Conservation (phyloP, 2,329 filamentous ascomycete genomes). For the Trichophyton verrucosum region DNA sequence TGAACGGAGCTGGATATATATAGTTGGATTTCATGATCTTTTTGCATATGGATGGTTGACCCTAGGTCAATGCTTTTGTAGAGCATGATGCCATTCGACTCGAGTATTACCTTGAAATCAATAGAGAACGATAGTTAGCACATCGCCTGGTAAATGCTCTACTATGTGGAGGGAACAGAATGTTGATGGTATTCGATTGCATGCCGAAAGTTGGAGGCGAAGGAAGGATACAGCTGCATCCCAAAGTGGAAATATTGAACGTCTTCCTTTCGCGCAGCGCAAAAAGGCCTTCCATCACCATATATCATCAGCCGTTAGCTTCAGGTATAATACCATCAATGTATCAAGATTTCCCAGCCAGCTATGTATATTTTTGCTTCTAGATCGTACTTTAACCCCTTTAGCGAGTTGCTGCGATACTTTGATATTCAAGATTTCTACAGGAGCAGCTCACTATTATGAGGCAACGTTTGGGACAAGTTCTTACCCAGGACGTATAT, state of each 20-base stretch:
- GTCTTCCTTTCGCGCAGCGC: background rate
- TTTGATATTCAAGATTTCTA: too few relatives aligned
- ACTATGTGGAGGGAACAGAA: background rate
- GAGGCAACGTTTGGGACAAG: too few relatives aligned
- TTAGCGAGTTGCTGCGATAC: too few relatives aligned
- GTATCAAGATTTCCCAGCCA: too few relatives aligned
- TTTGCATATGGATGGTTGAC: constrained; percentile 11
- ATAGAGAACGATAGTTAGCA: background rate
- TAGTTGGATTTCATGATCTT: constrained; percentile 12
- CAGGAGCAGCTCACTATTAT: too few relatives aligned
- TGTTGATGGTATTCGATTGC: background rate
- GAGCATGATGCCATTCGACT: background rate
- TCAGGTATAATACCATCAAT: too few relatives aligned
- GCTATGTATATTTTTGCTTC: too few relatives aligned
- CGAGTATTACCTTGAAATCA: background rate
- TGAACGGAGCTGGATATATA: constrained; percentile 15
- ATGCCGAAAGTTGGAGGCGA: background rate
- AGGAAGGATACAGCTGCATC: background rate
- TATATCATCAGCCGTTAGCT: background rate
- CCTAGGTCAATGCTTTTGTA: constrained; percentile 6
- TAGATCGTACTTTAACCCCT: too few relatives aligned
- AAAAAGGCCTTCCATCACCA: background rate
- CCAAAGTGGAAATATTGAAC: background rate
- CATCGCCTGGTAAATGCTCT: background rate
- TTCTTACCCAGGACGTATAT: too few relatives aligned